A percentile compares a stretch with the other conserved stretches of the same genome.
Evolutionary conservation across 2,329 filamentous ascomycete species (phyloP).

Genomic region (Penicillium sclerotiorum): DNA sequence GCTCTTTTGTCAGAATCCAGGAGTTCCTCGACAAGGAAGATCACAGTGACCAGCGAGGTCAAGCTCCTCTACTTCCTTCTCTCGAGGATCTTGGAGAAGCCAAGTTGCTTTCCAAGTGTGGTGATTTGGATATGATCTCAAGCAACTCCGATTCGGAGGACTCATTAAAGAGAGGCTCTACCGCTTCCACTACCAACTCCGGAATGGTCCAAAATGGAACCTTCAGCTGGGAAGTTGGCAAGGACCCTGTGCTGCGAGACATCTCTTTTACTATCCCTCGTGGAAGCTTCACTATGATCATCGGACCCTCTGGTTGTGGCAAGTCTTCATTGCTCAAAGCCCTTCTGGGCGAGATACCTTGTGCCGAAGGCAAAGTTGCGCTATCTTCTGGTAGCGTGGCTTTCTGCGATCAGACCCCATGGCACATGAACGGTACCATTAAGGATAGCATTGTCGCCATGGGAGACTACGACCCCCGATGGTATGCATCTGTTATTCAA

Average conservation of each 20-base stretch:
- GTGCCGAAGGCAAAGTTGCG: constrained; percentile 36
- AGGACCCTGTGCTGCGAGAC: constrained; percentile 44
- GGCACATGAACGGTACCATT: constrained; percentile 46
- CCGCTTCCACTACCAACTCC: constrained; percentile 27
- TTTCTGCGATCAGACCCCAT: constrained; percentile 47
- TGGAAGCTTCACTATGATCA: constrained; percentile 51
- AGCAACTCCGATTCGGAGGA: constrained; percentile 27
- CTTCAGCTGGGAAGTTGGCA: constrained; percentile 52
- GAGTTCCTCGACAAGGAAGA: constrained; percentile 44
- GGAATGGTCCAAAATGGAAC: constrained; percentile 48
- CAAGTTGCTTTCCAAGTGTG: constrained; percentile 21
- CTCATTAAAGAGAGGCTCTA: constrained; percentile 21
- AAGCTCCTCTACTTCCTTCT: constrained; percentile 10
- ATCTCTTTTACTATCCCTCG: constrained; percentile 46
- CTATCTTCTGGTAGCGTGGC: constrained; percentile 37
- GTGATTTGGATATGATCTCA: constrained; percentile 27
- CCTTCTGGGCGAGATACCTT: constrained; percentile 48
- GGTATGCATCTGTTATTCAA: constrained; percentile 41
- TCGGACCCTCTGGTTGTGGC: constrained; percentile 56
- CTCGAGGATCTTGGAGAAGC: constrained; percentile 24
- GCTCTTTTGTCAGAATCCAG: constrained; percentile 52
- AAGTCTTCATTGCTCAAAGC: constrained; percentile 55
- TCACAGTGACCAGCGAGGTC: constrained; percentile 30
- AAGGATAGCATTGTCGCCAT: constrained; percentile 44
- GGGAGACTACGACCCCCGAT: constrained; percentile 38